phyloP scores from a whole-genome alignment of 257 asterid genomes.

The Sherardia arvensis region DNA sequence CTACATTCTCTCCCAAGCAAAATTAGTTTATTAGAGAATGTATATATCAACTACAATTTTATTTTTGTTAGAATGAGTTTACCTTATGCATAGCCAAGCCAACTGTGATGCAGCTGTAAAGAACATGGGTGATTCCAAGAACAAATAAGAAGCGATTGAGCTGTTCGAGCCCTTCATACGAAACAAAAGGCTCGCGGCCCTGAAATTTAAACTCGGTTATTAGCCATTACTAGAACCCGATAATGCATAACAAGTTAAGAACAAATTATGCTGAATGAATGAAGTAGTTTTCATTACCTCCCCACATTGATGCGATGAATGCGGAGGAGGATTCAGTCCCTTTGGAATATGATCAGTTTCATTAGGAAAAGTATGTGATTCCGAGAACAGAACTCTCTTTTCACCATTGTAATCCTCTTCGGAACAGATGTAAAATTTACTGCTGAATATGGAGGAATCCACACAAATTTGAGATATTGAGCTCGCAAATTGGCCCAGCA shows the following conservation, averaged over 20 bases:
- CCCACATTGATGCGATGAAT: no score
- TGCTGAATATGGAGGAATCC: slow-evolving; percentile 59
- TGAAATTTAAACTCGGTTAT: slow-evolving; percentile 16
- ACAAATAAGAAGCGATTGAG: slow-evolving; percentile 83
- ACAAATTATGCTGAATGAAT: neutral
- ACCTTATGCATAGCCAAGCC: slow-evolving; percentile 92
- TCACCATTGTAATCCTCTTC: slow-evolving; percentile 42
- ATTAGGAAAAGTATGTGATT: slow-evolving; percentile 20
- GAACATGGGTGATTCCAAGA: slow-evolving; percentile 74
- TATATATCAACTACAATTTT: neutral
- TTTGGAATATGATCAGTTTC: slow-evolving; percentile 34
- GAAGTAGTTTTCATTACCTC: no score
- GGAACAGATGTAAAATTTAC: slow-evolving; percentile 65
- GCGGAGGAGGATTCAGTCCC: no score
- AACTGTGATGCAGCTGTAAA: slow-evolving; percentile 65
- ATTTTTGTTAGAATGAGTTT: no score
- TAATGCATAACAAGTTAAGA: neutral
- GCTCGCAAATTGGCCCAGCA: no score
- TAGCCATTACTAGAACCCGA: neutral
- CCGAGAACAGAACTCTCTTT: slow-evolving; percentile 24
- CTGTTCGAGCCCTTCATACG: slow-evolving; percentile 84
- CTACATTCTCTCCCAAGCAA: slow-evolving; percentile 24
- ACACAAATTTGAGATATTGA: no score
- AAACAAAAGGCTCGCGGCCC: slow-evolving; percentile 87
- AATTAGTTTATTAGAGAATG: neutral